Base-by-base conservation (phyloP, 352 stramenopile species). In the Phytopythium aichiense region DNA sequence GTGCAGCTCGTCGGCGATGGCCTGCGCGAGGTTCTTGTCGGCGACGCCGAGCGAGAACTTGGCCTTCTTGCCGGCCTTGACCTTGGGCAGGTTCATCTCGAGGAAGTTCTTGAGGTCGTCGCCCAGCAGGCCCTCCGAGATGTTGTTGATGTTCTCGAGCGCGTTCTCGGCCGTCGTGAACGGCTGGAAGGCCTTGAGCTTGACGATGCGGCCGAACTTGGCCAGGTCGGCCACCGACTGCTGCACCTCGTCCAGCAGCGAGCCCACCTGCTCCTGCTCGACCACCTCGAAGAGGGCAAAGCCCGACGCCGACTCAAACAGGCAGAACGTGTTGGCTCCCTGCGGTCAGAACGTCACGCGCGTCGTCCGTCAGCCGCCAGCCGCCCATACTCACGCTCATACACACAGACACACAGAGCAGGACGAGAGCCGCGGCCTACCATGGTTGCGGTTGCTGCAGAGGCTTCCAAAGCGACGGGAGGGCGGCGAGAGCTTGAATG, bases 111-210 rank as follows among this genome's bases (percentile, higher is more conserved):
- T 96, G 48, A 99, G 88, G 70, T 97, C 91, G 35, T 98, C 88
- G 57, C 88, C 85, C 43, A 98, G 58, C 33, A 98, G 72, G 38
- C 97, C 90, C 76, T 99, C 95, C 61, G 92, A 98, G 42, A 99
- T 82, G 63, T 97, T 98, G 78, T 99, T 99, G 63, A 99, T 99
- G 88, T 99, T 99, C 73, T 99, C 95, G 7, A 99, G 84, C 13
- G 98, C 98, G 65, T 99, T 98, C 77, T 99, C 96, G 0, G 98
- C 98, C 35, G 93, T 98, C 65, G 96, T 98, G 81, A 99, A 99
- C 15, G 98, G 97, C 72, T 98, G 87, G 74, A 99, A 99, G 20
- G 95, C 95, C 84, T 99, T 99, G 43, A 99, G 92, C 84, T 99
- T 99, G 50, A 99, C 88, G 43, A 98, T 87, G 65, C 97, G 92